Base-by-base conservation (phyloP, 2,329 filamentous ascomycete genomes). In the Cordyceps cateniannulata region DNA sequence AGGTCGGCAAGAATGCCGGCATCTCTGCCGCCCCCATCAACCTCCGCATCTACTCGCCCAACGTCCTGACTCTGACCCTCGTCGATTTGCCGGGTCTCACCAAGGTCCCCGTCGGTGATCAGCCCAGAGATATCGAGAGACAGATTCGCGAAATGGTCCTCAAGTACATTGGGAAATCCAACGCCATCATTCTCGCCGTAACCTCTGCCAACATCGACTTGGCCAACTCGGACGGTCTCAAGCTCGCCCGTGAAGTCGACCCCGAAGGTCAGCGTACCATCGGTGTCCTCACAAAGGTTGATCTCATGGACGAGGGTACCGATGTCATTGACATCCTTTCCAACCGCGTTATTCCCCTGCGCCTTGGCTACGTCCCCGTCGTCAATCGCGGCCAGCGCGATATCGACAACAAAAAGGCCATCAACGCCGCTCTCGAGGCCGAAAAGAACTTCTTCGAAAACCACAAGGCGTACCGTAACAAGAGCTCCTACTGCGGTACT, bases 291-390 rank as follows among this genome's bases (percentile, higher is more conserved):
- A 98, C 93, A 68, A 99, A 99, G 83, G 93, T 99, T 63, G 95
- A 99, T 78, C 78, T 99, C 72, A 99, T 99, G 95, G 95, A 99
- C 75, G 91, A 96, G 27, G 95, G 95, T 60, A 99, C 95, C 58
- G 95, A 99, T 71, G 95, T 98, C 47, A 93, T 99, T 67, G 95
- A 99, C 76, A 99, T 99, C 79, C 82, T 99, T 70, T 96, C 95
- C 66, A 96, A 96, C 63, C 89, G 95, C 70, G 96, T 99, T 74
- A 99, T 99, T 73, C 95, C 95, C 44, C 81, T 99, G 68, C 86
- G 95, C 64, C 79, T 99, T 67, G 95, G 95, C 68, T 99, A 99
- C 72, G 91, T 99, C 24, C 95, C 95, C 20, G 95, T 99, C 20
- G 95, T 99, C 72, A 99, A 99, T 81, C 85, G 95, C 78, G 95